Evolutionary conservation across 805 yeast genomes (phyloP).

Genomic region (Wickerhamiella slavikovae): DNA sequence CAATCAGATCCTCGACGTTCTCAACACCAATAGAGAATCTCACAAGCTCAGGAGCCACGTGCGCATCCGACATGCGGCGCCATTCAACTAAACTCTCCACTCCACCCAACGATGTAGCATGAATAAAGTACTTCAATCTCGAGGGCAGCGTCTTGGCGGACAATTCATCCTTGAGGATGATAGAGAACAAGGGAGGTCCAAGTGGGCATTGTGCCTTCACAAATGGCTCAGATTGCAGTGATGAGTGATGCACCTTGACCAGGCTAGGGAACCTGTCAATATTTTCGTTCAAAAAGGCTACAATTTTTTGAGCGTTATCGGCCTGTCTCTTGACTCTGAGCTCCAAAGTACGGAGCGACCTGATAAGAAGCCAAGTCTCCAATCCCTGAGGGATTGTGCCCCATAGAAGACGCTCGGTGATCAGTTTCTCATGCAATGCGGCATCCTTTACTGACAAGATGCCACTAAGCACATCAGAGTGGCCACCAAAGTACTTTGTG

Average conservation of each 20-base stretch:
- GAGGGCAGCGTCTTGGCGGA: constrained; percentile 26
- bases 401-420: constrained; percentile 41
- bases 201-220: constrained; percentile 40
- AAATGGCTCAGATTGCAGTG: constrained; percentile 51
- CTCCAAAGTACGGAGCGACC: constrained; percentile 68
- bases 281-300: constrained; percentile 34
- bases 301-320: constrained; percentile 38
- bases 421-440: constrained; percentile 25
- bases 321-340: constrained; percentile 51
- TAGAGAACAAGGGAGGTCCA: constrained; percentile 59
- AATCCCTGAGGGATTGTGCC: constrained; percentile 68
- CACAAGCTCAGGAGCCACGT: constrained; percentile 34
- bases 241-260: constrained; percentile 41
- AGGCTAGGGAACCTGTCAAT: constrained; percentile 28
- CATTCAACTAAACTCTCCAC: constrained; percentile 81
- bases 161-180: constrained; percentile 29
- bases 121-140: constrained; percentile 32
- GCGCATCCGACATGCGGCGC: constrained; percentile 55
- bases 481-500: constrained; percentile 91
- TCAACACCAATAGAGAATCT: constrained; percentile 73
- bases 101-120: constrained; percentile 87
- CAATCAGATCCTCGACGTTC: constrained; percentile 52
- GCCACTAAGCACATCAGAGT: constrained; percentile 78
- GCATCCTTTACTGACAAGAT: constrained; percentile 40
- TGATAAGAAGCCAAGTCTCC: constrained; percentile 50